Evolutionary conservation across 345 rosid genomes (phyloP), one percentile per base, ranked within the genome.

Genomic region (Stellera chamaejasme): DNA sequence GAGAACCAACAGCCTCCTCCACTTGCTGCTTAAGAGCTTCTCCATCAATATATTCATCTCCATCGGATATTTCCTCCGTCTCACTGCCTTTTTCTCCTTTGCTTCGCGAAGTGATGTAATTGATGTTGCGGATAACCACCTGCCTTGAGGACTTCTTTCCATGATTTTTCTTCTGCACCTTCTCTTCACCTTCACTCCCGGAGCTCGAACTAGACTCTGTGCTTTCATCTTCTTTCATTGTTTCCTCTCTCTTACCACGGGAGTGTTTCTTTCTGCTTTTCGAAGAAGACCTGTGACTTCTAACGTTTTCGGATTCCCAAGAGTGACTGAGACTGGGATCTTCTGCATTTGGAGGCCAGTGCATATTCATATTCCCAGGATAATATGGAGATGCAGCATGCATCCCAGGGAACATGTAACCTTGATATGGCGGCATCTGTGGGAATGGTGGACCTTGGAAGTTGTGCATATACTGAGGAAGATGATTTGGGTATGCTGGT

Each of bases 61-160:
- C 91, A 23, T 81, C 87, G 15, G 79, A 81, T 51, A 75, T 78
- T 44, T 71, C 85, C 52, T 83, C 88, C 0, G 87, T 80, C 49
- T 60, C 52, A 28, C 79, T 75, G 25, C 57, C 81, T 47, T 59
- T 82, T 13, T 75, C 81, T 64, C 84, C 93, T 61, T 86, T 82
- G 62, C 82, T 81, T 70, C 75, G 79, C 2, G 97, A 88, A 59
- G 99, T 80, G 47, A 93, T 87, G 73, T 93, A 93, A 70, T 93
- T 93, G 56, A 93, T 93, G 65, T 93, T 93, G 62, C 92, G 92
- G 52, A 93, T 93, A 26, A 93, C 94, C 13, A 93, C 97, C 77
- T 77, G 89, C 61, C 91, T 80, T 3, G 96, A 93, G 26, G 85
- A 75, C 61, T 80, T 84, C 61, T 87, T 87, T 52, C 83, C 94